Conservation (phyloP, 352 stramenopile species). For the Paralagenidium karlingii region DNA sequence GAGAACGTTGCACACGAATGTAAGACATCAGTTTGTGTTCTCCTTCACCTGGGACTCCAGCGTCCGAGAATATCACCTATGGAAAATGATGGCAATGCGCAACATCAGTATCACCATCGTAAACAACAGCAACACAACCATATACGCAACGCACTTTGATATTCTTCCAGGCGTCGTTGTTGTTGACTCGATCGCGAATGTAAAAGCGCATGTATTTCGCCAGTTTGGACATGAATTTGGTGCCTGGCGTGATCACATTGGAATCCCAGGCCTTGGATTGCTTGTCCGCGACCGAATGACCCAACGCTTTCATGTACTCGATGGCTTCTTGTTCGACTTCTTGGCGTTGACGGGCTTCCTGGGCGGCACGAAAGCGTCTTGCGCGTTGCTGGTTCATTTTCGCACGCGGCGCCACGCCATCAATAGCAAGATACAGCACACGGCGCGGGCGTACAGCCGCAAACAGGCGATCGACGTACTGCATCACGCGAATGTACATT, state of each 20-base stretch:
- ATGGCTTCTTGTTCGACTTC: conserved; percentile 90
- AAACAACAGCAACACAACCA: not conserved
- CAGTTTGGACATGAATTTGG: conserved; percentile 95
- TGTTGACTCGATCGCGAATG: conserved; percentile 90
- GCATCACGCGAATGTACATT: conserved; percentile 95
- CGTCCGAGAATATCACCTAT: conserved; percentile 93
- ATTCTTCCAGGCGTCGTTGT: conserved; percentile 88
- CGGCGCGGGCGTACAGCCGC: conserved; percentile 88
- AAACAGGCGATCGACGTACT: conserved; percentile 96
- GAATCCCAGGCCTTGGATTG: conserved; percentile 92
- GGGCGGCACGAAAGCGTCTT: conserved; percentile 91
- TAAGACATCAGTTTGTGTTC: conserved; percentile 99
- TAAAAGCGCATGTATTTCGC: conserved; percentile 87
- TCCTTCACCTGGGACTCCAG: conserved; percentile 95
- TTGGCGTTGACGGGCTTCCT: conserved; percentile 89
- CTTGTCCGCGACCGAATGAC: conserved; percentile 65
- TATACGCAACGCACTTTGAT: conserved; percentile 56
- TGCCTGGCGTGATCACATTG: conserved; percentile 99
- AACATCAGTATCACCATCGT: not conserved
- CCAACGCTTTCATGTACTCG: conserved; percentile 86
- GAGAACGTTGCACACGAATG: conserved; percentile 88
- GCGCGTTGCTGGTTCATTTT: conserved; percentile 99
- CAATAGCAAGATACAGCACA: conserved; percentile 97
- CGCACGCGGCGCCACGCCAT: conserved; percentile 95
- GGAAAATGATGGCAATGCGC: no score